phyloP scores from a whole-genome alignment of 495 filamentous ascomycete species.

The Aspergillus avenaceus region DNA sequence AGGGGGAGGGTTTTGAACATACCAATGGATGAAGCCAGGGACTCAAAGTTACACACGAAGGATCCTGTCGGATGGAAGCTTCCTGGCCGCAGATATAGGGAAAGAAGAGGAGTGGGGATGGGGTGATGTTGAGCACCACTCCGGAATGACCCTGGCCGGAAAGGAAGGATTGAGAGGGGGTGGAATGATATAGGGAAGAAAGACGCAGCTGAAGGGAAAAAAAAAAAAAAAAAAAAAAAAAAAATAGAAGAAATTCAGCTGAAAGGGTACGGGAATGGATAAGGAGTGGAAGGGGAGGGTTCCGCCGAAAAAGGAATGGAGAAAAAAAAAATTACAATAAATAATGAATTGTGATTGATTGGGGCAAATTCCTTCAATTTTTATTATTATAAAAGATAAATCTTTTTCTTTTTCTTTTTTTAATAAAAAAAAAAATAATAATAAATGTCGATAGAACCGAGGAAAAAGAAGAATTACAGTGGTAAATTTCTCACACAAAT shows the following conservation, averaged over 20 bases:
- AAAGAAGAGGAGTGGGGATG: conserved; percentile 6
- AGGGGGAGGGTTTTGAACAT: neutral
- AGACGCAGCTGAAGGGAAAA: conserved; percentile 7
- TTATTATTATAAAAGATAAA: conserved; percentile 4
- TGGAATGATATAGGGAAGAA: conserved; percentile 9
- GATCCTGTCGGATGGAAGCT: conserved; percentile 7
- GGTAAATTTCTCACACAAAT: no score
- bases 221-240: conserved; percentile 3
- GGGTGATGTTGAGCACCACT: conserved; percentile 8
- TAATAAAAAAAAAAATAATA: no score
- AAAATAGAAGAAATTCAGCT: neutral
- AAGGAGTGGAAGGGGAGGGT: neutral
- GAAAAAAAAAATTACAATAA: conserved; percentile 10
- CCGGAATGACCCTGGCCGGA: conserved; percentile 1
- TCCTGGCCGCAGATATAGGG: conserved; percentile 3
- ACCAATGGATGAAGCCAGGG: conserved; percentile 4
- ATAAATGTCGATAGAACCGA: no score
- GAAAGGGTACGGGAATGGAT: neutral
- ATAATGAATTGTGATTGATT: conserved; percentile 6
- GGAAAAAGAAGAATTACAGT: neutral
- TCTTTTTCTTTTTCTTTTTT: no score
- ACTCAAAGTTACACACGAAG: neutral
- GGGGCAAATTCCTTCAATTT: neutral
- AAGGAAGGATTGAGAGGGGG: neutral
- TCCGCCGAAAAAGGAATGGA: neutral